Evolutionary conservation across 306 rosid genomes (phyloP).

Genomic region (Castanospermum australe): DNA sequence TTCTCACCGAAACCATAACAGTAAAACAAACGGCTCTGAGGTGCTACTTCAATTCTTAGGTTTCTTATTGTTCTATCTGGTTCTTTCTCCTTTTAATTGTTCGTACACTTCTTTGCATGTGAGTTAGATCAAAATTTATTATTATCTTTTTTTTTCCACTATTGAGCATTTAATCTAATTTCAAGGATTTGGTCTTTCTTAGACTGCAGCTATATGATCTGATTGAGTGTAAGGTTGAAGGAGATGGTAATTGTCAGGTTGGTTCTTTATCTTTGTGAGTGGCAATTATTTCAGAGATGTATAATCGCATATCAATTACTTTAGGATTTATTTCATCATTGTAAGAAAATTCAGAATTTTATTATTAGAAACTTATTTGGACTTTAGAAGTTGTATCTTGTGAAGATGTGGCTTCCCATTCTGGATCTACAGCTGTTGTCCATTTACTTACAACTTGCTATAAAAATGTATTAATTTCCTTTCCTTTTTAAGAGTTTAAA

Average conservation of each 20-base stretch:
- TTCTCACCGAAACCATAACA: too few relatives aligned
- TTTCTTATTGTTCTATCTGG: background rate
- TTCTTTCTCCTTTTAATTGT: constrained; percentile 3
- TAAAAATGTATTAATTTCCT: background rate
- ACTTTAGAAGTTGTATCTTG: background rate
- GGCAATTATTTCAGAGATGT: background rate
- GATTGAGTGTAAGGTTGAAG: constrained; percentile 79
- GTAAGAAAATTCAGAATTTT: background rate
- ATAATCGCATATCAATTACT: background rate
- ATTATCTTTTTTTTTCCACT: background rate
- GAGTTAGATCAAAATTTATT: constrained; percentile 1
- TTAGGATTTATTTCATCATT: constrained; percentile 5
- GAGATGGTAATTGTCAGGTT: constrained; percentile 99
- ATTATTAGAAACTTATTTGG: background rate
- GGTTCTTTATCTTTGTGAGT: constrained; percentile 25
- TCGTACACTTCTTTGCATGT: background rate
- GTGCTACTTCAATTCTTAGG: background rate
- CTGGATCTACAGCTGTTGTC: background rate
- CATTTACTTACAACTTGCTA: background rate
- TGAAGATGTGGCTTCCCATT: background rate
- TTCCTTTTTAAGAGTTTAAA: background rate
- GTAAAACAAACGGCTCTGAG: background rate
- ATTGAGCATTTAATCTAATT: constrained; percentile 27
- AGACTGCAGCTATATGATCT: constrained; percentile 86
- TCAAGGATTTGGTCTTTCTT: constrained; percentile 26